These are phyloP conservation scores for Sungouiozyma ichnusensis DNA, from an alignment of 805 yeast species.

Conservation along the genomic window DNA sequence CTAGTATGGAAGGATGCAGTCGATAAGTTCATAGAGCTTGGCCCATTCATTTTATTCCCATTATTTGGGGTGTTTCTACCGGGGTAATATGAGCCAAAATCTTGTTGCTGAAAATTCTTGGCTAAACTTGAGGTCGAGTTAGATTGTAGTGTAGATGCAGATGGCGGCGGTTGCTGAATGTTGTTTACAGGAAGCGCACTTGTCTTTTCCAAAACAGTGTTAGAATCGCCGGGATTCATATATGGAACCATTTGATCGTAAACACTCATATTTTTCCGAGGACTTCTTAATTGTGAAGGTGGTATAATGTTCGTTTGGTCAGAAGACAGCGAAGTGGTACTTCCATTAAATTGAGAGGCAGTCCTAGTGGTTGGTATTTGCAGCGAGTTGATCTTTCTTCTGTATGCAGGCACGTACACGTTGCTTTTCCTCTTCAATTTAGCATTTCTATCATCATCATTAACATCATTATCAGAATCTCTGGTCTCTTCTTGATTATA, in stretches of 20 bases:
- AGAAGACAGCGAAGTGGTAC: not conserved
- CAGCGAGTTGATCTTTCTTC: constrained; percentile 24
- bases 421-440: constrained; percentile 3
- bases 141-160: not conserved
- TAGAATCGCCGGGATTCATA: constrained; percentile 3
- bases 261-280: constrained; percentile 4
- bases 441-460: not conserved
- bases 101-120: constrained; percentile 18
- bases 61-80: constrained; percentile 11
- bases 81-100: constrained; percentile 24
- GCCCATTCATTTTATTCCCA: not conserved
- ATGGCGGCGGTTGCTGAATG: not conserved
- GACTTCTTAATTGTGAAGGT: not conserved
- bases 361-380: not conserved
- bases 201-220: not conserved
- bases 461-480: not conserved
- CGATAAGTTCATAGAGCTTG: constrained; percentile 1
- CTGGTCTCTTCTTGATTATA: not conserved
- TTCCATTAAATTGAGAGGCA: not conserved
- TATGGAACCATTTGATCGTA: constrained; percentile 8
- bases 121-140: constrained; percentile 6
- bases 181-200: not conserved
- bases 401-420: constrained; percentile 31
- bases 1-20: constrained; percentile 17
- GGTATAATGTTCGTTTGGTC: constrained; percentile 1